A percentile compares a stretch with the other conserved stretches of the same genome.
Evolutionary conservation across 192 early-diverging fungal genomes (phyloP).

Genomic region (Podila minutissima): DNA sequence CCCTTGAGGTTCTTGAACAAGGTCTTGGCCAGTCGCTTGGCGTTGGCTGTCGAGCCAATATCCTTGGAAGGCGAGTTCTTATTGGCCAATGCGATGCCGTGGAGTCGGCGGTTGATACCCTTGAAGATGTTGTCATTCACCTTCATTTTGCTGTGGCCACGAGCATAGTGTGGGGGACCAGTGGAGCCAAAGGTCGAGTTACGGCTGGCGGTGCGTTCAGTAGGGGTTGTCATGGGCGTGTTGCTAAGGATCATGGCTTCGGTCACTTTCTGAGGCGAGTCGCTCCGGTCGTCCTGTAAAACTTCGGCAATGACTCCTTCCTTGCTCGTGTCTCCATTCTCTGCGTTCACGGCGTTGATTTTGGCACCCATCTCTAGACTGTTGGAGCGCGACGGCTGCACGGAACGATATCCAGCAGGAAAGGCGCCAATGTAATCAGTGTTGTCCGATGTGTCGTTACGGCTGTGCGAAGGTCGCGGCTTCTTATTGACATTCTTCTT

Average conservation of each 20-base stretch:
- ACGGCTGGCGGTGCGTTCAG: constrained; percentile 2
- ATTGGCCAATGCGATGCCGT: constrained; percentile 40
- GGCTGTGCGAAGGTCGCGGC: constrained; percentile 24
- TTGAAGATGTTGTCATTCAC: constrained; percentile 37
- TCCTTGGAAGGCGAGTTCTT: constrained; percentile 36
- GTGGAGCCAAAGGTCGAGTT: constrained; percentile 27
- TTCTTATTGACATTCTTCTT: constrained; percentile 48
- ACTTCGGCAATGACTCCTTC: neutral
- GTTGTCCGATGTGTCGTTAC: constrained; percentile 23
- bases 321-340: neutral
- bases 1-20: constrained; percentile 34
- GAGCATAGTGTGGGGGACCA: neutral
- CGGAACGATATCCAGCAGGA: constrained; percentile 17
- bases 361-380: constrained; percentile 23
- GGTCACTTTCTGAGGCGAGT: constrained; percentile 1
- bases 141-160: constrained; percentile 12
- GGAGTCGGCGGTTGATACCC: constrained; percentile 44
- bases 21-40: constrained; percentile 45
- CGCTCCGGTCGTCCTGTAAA: constrained; percentile 7
- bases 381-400: constrained; percentile 27
- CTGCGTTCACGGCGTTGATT: neutral
- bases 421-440: neutral
- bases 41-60: constrained; percentile 48
- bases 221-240: constrained; percentile 38
- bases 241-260: constrained; percentile 23